Evolutionary conservation across 129 eudicot genomes (phyloP).

Genomic region (Smallanthus sonchifolius): DNA sequence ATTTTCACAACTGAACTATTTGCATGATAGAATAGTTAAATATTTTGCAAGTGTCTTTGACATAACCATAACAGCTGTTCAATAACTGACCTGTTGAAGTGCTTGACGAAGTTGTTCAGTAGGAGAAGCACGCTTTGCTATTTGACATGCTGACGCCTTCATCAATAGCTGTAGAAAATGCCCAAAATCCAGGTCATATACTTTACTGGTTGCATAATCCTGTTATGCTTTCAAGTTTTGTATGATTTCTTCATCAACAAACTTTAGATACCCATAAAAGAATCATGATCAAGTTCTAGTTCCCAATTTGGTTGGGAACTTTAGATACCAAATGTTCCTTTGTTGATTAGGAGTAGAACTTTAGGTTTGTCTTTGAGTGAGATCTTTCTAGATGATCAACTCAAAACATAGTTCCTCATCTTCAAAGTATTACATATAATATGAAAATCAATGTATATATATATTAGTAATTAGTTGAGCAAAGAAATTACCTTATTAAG

Average conservation of each 20-base stretch:
- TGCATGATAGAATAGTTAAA: neutral
- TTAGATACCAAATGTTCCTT: too few relatives aligned
- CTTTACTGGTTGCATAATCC: neutral
- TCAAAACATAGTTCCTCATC: too few relatives aligned
- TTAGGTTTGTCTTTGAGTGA: too few relatives aligned
- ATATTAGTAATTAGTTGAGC: too few relatives aligned
- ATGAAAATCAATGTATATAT: neutral
- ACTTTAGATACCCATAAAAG: too few relatives aligned
- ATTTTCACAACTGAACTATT: neutral
- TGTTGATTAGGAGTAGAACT: too few relatives aligned
- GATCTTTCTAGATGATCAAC: too few relatives aligned
- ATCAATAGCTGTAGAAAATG: slow-evolving; percentile 53
- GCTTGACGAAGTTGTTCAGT: slow-evolving; percentile 68
- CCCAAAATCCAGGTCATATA: neutral
- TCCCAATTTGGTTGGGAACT: too few relatives aligned
- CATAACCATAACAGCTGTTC: slow-evolving; percentile 11
- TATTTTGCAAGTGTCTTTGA: neutral
- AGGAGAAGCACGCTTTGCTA: slow-evolving; percentile 65
- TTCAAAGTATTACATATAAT: too few relatives aligned
- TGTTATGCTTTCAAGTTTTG: neutral
- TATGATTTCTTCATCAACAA: neutral
- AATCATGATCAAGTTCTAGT: too few relatives aligned
- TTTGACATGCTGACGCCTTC: slow-evolving; percentile 77
- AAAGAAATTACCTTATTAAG: slow-evolving; percentile 62
- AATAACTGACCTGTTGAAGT: slow-evolving; percentile 70